Percentiles rank a stretch among this genome's conserved stretches.
phyloP scores from a whole-genome alignment of 1,284 basidiomycete species.

The Puccinia polysora region DNA sequence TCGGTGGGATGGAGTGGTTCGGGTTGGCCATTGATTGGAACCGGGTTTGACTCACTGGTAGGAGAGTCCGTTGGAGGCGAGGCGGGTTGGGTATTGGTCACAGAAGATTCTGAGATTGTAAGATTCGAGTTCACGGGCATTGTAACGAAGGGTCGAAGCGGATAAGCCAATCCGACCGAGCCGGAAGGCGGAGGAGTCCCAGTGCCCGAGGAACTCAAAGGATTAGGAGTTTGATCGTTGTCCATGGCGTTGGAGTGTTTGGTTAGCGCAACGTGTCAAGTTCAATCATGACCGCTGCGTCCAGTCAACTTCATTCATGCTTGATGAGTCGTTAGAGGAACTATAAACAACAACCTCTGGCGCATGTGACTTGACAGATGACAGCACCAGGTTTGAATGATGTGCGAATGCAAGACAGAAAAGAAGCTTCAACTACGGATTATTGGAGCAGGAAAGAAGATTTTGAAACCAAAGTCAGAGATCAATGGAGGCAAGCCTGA shows the following conservation, averaged over 20 bases:
- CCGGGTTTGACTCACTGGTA: not conserved
- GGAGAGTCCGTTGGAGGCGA: not conserved
- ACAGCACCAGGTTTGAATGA: too few relatives aligned
- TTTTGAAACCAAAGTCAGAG: too few relatives aligned
- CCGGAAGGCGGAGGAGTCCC: not conserved
- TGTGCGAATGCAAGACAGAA: too few relatives aligned
- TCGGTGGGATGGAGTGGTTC: not conserved
- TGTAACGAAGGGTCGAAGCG: constrained; percentile 4
- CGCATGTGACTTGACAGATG: too few relatives aligned
- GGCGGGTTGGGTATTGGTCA: too few relatives aligned
- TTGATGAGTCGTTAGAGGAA: too few relatives aligned
- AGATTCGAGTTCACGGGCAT: not conserved
- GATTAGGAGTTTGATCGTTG: not conserved
- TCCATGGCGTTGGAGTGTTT: not conserved
- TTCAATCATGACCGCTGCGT: not conserved
- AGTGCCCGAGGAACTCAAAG: not conserved
- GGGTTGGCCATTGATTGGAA: not conserved
- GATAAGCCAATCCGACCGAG: not conserved
- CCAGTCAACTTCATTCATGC: too few relatives aligned
- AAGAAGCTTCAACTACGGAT: too few relatives aligned
- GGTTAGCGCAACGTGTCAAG: not conserved
- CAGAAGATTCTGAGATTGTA: not conserved
- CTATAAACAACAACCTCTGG: too few relatives aligned
- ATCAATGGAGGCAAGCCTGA: too few relatives aligned
- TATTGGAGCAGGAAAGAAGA: too few relatives aligned